These are phyloP conservation scores for Anisogramma anomala DNA, from an alignment of 2,329 filamentous ascomycete species.

Conservation along the genomic window DNA sequence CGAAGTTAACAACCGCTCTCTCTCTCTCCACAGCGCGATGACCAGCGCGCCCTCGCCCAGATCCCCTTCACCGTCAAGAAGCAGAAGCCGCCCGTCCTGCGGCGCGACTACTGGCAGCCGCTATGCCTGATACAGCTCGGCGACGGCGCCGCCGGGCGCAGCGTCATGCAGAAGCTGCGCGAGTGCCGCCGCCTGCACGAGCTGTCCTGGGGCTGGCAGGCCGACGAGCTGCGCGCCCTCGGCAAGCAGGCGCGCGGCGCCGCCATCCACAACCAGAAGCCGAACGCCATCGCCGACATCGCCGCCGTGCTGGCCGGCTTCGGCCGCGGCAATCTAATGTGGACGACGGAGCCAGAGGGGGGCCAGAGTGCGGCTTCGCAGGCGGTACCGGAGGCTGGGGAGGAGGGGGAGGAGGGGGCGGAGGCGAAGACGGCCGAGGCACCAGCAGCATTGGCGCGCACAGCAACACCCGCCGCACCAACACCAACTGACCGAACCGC, in stretches of 20 bases:
- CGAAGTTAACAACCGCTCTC: not conserved
- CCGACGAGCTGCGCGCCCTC: constrained; percentile 31
- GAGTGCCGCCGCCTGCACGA: constrained; percentile 54
- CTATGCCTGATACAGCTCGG: constrained; percentile 50
- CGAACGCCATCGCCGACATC: constrained; percentile 52
- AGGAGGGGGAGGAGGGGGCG: not conserved
- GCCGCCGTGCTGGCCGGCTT: constrained; percentile 43
- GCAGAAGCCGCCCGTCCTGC: constrained; percentile 47
- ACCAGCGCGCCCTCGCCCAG: constrained; percentile 11
- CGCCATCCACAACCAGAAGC: constrained; percentile 47
- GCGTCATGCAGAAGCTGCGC: constrained; percentile 51
- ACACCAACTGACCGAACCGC: no score
- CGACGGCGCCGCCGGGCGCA: constrained; percentile 42
- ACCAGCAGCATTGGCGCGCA: not conserved
- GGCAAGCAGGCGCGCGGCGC: constrained; percentile 34
- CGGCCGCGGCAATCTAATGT: constrained; percentile 40
- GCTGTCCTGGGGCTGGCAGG: constrained; percentile 41
- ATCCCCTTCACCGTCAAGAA: constrained; percentile 59
- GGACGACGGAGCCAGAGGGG: constrained; percentile 15
- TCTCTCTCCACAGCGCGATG: constrained; percentile 4
- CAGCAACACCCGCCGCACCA: no score
- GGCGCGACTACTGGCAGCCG: constrained; percentile 56
- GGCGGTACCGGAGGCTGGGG: constrained; percentile 8
- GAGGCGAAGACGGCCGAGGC: not conserved
- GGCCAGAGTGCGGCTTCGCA: no score